Evolutionary conservation across 306 rosid genomes (phyloP), one percentile per base, ranked within the genome.

Genomic region (Purshia tridentata): DNA sequence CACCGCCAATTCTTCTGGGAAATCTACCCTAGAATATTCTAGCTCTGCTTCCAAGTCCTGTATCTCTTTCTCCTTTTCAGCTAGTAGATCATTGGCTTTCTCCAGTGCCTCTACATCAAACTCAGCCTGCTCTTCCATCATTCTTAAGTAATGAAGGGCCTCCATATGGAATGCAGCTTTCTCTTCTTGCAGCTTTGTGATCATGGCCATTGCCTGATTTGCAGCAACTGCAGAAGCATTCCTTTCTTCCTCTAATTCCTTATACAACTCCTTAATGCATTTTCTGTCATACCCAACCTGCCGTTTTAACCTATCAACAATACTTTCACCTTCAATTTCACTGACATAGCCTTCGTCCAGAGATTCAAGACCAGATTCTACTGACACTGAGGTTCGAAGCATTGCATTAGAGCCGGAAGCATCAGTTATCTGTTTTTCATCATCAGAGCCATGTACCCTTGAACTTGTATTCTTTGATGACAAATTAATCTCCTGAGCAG

Each of bases 41-140:
- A 94, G 69, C 84, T 94, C 92, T 10, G 87, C 84, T 77, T 94
- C 97, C 81, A 94, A 77, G 80, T 94, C 97, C 72, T 91, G 96
- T 56, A 89, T 72, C 72, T 81, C 88, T 72, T 82, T 89, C 77
- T 91, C 98, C 86, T 81, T 91, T 74, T 94, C 96, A 42, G 86
- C 84, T 70, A 91, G 78, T 37, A 89, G 83, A 78, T 91, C 97
- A 44, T 86, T 88, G 65, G 96, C 86, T 62, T 86, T 94, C 46
- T 91, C 90, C 65, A 91, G 80, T 73, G 89, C 91, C 22, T 94
- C 96, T 13, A 80, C 89, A 56, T 94, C 98, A 72, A 88, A 87
- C 84, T 94, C 97, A 59, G 97, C 92, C 85, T 94, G 98, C 82
- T 94, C 98, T 72, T 94, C 98, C 96, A 88, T 91, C 97, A 94